Base-by-base conservation (phyloP, 805 yeast species). In the Zygoascus bituminiphila region DNA sequence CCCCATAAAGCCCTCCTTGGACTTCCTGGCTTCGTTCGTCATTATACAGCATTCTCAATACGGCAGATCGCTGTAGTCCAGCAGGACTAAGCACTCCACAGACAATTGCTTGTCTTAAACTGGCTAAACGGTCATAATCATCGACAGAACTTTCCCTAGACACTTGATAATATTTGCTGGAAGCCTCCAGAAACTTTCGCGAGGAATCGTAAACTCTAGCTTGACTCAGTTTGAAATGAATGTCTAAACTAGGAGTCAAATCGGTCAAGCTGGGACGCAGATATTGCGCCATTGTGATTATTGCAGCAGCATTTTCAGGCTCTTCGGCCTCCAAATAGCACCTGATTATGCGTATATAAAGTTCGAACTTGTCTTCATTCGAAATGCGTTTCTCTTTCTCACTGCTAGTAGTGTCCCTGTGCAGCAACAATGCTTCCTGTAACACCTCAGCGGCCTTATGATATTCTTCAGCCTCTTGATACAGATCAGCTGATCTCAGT, bases 1-100 rank as follows among this genome's bases (percentile, higher is more conserved):
- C 48, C 29, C 31, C 33, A 35, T 44, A 59, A 14, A 44, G 44
- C 15, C n/a, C 33, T 1, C 49, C 41, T 10, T 33, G 42, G 22
- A 51, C 26, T 19, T 46, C 51, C 36, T 41, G 33, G 7, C 57
- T 48, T 24, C 59, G 43, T n/a, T 61, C 66, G 51, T 63, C 67
- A 25, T 51, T 60, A 48, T 56, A 54, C 7, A 63, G 50, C 22
- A 54, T 48, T 4, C 57, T 47, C 10, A 63, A 50, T 19, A 60
- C 48, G 8, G 62, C 57, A 8, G 59, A 47, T 10, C 66, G 46
- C 14, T 51, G 49, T 0, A 66, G 67, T 1, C 67, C 67, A 1
- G 67, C 66, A 5, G 67, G 66, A 23, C 64, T 54, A 48, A 63
- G 50, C 1, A 63, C 47, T 2, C 62, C 59, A 17, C 64, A 60